Conservation (phyloP, 2,329 filamentous ascomycete genomes). For the Fusarium anguioides region DNA sequence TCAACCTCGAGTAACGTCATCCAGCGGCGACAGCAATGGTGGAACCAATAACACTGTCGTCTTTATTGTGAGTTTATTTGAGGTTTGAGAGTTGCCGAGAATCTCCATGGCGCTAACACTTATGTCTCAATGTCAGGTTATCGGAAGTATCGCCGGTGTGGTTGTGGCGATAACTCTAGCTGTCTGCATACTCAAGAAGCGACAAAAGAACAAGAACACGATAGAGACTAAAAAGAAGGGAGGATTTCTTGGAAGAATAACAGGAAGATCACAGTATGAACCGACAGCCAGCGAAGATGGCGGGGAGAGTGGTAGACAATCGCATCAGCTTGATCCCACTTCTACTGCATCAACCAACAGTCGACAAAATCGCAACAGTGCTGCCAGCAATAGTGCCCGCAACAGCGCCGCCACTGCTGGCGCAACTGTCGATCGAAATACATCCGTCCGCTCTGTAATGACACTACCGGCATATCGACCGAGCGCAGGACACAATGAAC, state of each 20-base stretch:
- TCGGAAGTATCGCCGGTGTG: slow-evolving; percentile 31
- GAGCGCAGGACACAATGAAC: slow-evolving; percentile 78
- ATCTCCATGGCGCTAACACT: slow-evolving; percentile 5
- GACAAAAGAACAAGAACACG: slow-evolving; percentile 17
- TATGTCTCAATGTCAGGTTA: slow-evolving; percentile 24
- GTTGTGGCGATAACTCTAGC: slow-evolving; percentile 22
- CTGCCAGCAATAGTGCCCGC: slow-evolving; percentile 17
- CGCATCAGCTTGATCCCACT: slow-evolving; percentile 44
- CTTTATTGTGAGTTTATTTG: slow-evolving; percentile 40
- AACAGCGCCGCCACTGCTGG: slow-evolving; percentile 41
- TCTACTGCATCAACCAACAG: slow-evolving; percentile 27
- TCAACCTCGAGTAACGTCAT: slow-evolving; percentile 7
- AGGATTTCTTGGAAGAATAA: slow-evolving; percentile 37
- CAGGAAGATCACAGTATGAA: slow-evolving; percentile 43
- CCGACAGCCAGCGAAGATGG: slow-evolving; percentile 48
- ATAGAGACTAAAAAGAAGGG: slow-evolving; percentile 33
- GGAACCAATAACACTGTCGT: slow-evolving; percentile 30
- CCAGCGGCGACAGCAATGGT: slow-evolving; percentile 1
- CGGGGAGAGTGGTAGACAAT: slow-evolving; percentile 36
- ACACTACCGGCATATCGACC: slow-evolving; percentile 88
- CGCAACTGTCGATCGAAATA: slow-evolving; percentile 77
- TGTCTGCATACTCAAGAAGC: slow-evolving; percentile 36
- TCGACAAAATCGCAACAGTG: slow-evolving; percentile 28
- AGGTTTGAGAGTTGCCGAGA: not conserved
- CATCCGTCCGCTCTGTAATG: slow-evolving; percentile 91